Evolutionary conservation across 202 grass and related monocot genomes (phyloP), one percentile per base, ranked within the genome.

Genomic region (Eragrostis tef): DNA sequence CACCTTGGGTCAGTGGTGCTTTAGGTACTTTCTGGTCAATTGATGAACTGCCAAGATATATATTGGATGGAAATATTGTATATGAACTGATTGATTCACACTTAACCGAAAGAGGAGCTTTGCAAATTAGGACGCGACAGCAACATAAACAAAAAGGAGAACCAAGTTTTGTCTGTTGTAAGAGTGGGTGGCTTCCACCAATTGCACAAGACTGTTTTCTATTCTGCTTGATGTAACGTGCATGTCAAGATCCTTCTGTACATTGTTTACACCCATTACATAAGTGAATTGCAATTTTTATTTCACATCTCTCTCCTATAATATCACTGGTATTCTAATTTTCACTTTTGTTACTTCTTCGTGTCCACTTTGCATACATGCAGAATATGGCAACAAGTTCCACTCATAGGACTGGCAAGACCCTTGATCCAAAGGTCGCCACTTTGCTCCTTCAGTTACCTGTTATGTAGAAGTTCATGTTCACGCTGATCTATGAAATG

Each of bases 361-460:
- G 17, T 67, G 48, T 64, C 20, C 44, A 71, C 11, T 64, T 88
- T 13, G 8, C 81, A 59, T 74, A 52, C 88, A 93, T 78, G 72
- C 88, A 93, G 92, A 92, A 85, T 63, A 89, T 75, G 79, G 39
- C 79, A 77, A 81, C 63, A 54, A 76, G 77, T 46, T 89, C 90
- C 63, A 77, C 79, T 82, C 63, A 69, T 29, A 93, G 80, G 48
- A 64, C 87, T 50, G 90, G 86, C 60, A 97, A 89, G 68, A 51
- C 73, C 65, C 67, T 84, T 67, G 92, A 97, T 84, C 66, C 90
- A 74, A 97, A 97, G 92, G 94, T 97, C 46, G 25, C 9, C n/a
- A 16, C n/a, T 71, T 77, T 2, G 27, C 22, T 45, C 50, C 42
- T 73, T 75, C 42, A 64, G 1, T 44, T 44, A 75, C 36, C 12